Base-by-base conservation (phyloP, 495 filamentous ascomycete genomes). In the Immersiella caudata region DNA sequence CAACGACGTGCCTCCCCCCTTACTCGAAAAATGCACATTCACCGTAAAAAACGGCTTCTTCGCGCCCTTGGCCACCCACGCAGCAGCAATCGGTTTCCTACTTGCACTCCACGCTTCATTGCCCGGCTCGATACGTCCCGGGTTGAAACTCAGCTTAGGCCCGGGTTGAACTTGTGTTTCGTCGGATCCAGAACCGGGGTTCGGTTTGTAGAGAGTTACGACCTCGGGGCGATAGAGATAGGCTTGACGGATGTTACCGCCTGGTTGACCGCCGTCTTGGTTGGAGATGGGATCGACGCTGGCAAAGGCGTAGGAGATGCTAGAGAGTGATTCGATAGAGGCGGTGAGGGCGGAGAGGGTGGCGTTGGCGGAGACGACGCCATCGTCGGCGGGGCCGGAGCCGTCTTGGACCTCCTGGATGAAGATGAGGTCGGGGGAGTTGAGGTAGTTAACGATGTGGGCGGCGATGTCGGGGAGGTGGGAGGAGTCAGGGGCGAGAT, bases 351-450 rank as follows among this genome's bases (percentile, higher is more conserved):
- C 71, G 25, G 74, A 49, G 12, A 88, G 80, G 14, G 83, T 88
- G 11, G 71, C 25, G 66, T 83, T 83, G 20, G 81, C 80, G 40
- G 70, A 71, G 6, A 84, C 82, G 24, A 78, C 78, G 59, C 81
- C 83, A 69, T 85, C 79, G 70, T 88, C 76, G 6, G 78, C 83
- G 5, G 79, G 65, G 40, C 87, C 87, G 68, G 70, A 78, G 70
- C 87, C 78, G 68, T 90, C 87, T 68, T 89, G 87, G 67, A 89
- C 73, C 71, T 89, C 87, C 68, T 90, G 87, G 16, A 90, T 51
- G 60, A 86, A 87, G 20, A 90, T 27, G 0, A 90, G 68, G 65
- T 83, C 81, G 1, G 87, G 87, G 1, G 79, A 77, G 16, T 79
- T 78, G 35, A 89, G 74, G 68, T 84, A 82, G 50, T 80, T 76